Evolutionary conservation across 2,329 filamentous ascomycete species (phyloP), one percentile per base, ranked within the genome.

Genomic region (Sclerotinia trifoliorum): DNA sequence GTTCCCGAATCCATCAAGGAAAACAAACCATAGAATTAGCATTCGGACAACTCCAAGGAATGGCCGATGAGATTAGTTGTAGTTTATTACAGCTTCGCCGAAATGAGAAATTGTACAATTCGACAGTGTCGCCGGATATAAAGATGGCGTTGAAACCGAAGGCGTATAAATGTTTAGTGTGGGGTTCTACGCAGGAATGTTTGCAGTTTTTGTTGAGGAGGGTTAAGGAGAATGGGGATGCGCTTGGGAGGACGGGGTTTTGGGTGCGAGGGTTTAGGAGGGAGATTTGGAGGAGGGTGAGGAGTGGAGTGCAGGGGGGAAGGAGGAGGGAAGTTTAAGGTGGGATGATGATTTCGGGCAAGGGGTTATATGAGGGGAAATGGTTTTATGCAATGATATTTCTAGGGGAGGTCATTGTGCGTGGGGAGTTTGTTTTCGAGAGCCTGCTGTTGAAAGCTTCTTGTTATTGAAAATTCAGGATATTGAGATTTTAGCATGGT

Each of bases 41-140:
- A 3, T 92, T 91, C 78, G 90, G 90, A 10, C 93, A 96, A 80
- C 85, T 97, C 1, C 90, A 94, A 81, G 93, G 93, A 63, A 97
- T 97, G 94, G 94, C 94, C 1, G 94, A 97, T 74, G 93, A 97
- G 77, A 87, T 97, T 67, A 93, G 90, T 78, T 88, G 85, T 76
- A 83, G 68, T 13, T 42, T 73, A 2, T 44, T 73, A 19, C 71
- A 87, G 76, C 79, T 88, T 4, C 54, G 68, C 19, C 58, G 63
- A 58, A n/a, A 67, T 13, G 42, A 48, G 3, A 35, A 21, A 24
- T n/a, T 7, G 17, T 10, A 35, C 8, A 10, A 35, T 2, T 13
- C 3, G 3, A 44, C 17, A 7, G 11, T 32, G 3, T 10, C 5
- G 1, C 15, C n/a, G 1, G 3, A 6, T 3, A 4, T 46, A 17